These are phyloP conservation scores for Psilocybe azurescens DNA, from an alignment of 768 basidiomycete species.

Conservation along the genomic window DNA sequence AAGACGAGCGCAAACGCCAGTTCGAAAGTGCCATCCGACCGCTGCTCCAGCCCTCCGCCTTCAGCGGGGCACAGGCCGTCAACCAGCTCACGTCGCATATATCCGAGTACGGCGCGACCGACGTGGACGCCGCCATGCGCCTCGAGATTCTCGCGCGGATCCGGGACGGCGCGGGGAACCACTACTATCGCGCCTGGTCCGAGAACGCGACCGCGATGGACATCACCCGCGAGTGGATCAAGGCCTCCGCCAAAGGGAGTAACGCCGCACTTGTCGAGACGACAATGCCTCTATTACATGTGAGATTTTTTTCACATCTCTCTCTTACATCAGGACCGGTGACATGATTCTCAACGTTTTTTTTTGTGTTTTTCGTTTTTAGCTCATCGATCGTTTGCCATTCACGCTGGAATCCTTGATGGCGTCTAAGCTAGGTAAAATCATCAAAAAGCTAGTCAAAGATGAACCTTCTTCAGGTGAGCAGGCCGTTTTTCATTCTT, in stretches of 20 bases:
- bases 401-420: constrained; percentile 72
- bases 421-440: constrained; percentile 78
- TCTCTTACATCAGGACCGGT: neutral
- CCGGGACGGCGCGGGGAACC: constrained; percentile 83
- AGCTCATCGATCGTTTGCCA: constrained; percentile 88
- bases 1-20: constrained; percentile 59
- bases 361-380: neutral
- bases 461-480: constrained; percentile 83
- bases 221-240: constrained; percentile 83
- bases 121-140: constrained; percentile 69
- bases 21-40: constrained; percentile 60
- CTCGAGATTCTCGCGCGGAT: constrained; percentile 82
- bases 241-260: constrained; percentile 64
- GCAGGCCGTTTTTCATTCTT: constrained; percentile 34
- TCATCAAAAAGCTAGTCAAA: constrained; percentile 78
- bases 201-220: constrained; percentile 80
- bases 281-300: constrained; percentile 86
- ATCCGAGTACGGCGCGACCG: constrained; percentile 61
- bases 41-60: constrained; percentile 59
- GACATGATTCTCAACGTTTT: constrained; percentile 11
- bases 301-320: constrained; percentile 45
- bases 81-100: constrained; percentile 62
- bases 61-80: constrained; percentile 75
- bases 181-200: constrained; percentile 87
- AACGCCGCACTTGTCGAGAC: constrained; percentile 69